A percentile compares a stretch with the other conserved stretches of the same genome.
These are phyloP conservation scores for Hibiscus mutabilis DNA, from an alignment of 345 rosid species.

Conservation along the genomic window DNA sequence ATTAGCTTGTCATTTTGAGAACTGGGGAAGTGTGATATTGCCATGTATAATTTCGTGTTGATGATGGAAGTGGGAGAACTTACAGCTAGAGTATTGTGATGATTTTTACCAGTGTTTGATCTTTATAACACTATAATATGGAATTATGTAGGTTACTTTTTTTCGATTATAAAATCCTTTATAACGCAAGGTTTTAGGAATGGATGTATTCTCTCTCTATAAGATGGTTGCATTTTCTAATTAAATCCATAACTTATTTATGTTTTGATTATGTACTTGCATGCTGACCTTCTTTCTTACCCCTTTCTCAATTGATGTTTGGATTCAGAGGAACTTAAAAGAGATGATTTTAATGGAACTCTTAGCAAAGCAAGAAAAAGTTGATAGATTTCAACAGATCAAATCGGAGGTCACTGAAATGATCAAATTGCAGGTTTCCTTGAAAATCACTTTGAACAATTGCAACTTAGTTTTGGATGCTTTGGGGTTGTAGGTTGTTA, in stretches of 20 bases:
- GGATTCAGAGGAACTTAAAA: constrained; percentile 31
- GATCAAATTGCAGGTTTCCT: constrained; percentile 29
- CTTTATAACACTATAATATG: not conserved
- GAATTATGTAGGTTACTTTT: not conserved
- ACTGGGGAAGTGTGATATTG: not conserved
- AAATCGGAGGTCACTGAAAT: constrained; percentile 28
- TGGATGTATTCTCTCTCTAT: not conserved
- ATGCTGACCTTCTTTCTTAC: not conserved
- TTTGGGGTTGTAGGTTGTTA: not conserved
- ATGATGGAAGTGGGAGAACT: not conserved
- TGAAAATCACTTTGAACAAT: constrained; percentile 1
- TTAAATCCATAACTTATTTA: not conserved
- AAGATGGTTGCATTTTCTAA: constrained; percentile 5
- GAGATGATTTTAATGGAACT: constrained; percentile 31
- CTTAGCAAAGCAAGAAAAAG: constrained; percentile 35
- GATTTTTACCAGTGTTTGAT: not conserved
- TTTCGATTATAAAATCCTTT: not conserved
- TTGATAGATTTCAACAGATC: constrained; percentile 27
- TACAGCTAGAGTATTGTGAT: not conserved
- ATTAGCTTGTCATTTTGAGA: not conserved
- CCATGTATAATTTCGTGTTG: not conserved
- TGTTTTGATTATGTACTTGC: constrained; percentile 8
- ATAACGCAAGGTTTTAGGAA: not conserved
- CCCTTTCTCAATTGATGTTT: constrained; percentile 5
- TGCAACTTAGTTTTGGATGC: not conserved